Conservation (phyloP, 805 yeast species). For the Limtongia smithiae region DNA sequence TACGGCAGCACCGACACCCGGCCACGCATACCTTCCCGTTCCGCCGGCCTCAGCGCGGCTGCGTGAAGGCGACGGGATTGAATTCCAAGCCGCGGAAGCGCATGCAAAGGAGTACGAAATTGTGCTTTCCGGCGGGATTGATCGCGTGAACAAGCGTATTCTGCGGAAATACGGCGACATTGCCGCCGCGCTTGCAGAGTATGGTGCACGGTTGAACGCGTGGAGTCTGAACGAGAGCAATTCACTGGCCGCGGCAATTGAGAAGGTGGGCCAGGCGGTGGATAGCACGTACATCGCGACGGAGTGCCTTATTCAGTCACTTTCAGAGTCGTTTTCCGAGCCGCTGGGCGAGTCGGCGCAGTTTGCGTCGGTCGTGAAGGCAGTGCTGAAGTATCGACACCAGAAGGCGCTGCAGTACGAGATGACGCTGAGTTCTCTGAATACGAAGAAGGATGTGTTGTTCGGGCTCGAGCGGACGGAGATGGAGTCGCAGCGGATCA, state of each 20-base stretch:
- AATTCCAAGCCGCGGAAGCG: conserved; percentile 44
- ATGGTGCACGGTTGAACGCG: conserved; percentile 69
- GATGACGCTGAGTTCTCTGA: conserved; percentile 42
- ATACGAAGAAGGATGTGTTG: conserved; percentile 37
- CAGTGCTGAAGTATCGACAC: conserved; percentile 58
- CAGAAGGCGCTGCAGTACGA: conserved; percentile 54
- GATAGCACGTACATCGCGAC: conserved; percentile 59
- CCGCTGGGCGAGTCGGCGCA: conserved; percentile 72
- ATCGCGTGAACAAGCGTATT: conserved; percentile 54
- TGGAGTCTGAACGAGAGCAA: conserved; percentile 50
- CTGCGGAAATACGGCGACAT: conserved; percentile 55
- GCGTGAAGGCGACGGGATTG: conserved; percentile 40
- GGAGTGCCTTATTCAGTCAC: conserved; percentile 49
- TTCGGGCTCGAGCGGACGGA: conserved; percentile 44
- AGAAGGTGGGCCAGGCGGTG: conserved; percentile 79
- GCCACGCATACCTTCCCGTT: conserved; percentile 60
- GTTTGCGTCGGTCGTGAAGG: conserved; percentile 53
- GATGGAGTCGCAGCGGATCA: conserved; percentile 45
- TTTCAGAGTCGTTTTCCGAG: conserved; percentile 60
- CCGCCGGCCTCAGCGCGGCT: conserved; percentile 47
- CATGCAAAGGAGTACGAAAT: conserved; percentile 47
- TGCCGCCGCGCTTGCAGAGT: conserved; percentile 63
- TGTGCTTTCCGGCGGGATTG: conserved; percentile 48
- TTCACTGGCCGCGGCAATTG: conserved; percentile 54
- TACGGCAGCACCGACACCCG: conserved; percentile 54